Evolutionary conservation across 495 filamentous ascomycete species (phyloP).

Genomic region (Aspergillus carlsbadensis): DNA sequence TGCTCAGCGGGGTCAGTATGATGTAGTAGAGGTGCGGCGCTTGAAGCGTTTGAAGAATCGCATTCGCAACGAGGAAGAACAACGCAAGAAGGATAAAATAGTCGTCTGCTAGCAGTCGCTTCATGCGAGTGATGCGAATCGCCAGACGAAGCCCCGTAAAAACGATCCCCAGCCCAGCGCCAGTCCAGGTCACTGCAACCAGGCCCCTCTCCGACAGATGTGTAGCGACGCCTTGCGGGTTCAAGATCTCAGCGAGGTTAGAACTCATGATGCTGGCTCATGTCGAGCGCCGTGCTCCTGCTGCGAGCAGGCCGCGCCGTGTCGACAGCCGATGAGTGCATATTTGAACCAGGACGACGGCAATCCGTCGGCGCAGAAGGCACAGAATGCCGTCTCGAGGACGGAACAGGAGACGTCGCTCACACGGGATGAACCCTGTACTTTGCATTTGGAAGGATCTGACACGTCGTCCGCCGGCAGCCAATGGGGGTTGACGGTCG

Average conservation of each 20-base stretch:
- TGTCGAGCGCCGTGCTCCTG: neutral
- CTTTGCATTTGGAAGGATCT: too few species aligned
- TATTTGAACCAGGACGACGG: slow-evolving; percentile 1
- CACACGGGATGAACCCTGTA: too few species aligned
- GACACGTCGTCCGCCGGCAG: too few species aligned
- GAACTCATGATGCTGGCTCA: neutral
- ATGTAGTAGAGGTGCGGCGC: slow-evolving; percentile 42
- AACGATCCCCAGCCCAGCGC: slow-evolving; percentile 31
- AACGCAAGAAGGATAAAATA: slow-evolving; percentile 42
- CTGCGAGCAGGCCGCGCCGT: neutral
- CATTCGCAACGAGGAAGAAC: slow-evolving; percentile 34
- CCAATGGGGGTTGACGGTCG: too few species aligned
- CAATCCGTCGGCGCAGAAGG: neutral
- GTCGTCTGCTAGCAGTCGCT: slow-evolving; percentile 38
- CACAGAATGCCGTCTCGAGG: neutral
- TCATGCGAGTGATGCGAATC: slow-evolving; percentile 32
- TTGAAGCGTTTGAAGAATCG: slow-evolving; percentile 45
- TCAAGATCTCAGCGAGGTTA: neutral
- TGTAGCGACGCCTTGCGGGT: slow-evolving; percentile 12
- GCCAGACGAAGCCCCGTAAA: slow-evolving; percentile 38
- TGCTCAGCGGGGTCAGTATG: slow-evolving; percentile 24
- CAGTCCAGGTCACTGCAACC: slow-evolving; percentile 26
- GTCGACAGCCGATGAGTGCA: neutral
- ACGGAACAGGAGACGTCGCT: too few species aligned
- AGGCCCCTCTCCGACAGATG: slow-evolving; percentile 16